Conservation (phyloP, 352 stramenopile species). For the Phytophthora foliorum region DNA sequence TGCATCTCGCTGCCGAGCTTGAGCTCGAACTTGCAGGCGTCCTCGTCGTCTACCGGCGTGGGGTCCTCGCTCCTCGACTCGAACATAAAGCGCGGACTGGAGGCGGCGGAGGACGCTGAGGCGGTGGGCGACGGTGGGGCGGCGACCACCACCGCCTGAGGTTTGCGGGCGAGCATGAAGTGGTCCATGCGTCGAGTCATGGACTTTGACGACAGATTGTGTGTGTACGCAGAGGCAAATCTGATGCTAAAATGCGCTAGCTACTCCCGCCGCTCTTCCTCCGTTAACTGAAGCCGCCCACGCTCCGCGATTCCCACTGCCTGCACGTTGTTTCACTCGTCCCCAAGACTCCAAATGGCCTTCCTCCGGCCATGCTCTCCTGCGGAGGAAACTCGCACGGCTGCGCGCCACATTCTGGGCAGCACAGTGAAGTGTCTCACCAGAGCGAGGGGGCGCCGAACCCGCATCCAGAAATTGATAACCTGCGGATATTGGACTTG, state of each 20-base stretch:
- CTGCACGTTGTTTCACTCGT: constrained; percentile 34
- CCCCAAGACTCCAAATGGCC: constrained; percentile 44
- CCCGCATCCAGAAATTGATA: not conserved
- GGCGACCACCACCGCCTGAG: constrained; percentile 19
- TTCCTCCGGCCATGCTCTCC: not conserved
- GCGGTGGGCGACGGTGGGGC: constrained; percentile 19
- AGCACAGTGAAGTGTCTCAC: constrained; percentile 41
- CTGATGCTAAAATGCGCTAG: constrained; percentile 21
- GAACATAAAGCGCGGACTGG: constrained; percentile 24
- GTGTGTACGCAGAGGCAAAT: constrained; percentile 24
- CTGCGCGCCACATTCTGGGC: constrained; percentile 40
- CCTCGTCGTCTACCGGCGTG: constrained; percentile 29
- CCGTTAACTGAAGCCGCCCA: constrained; percentile 14
- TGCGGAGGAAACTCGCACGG: constrained; percentile 26
- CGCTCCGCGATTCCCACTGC: constrained; percentile 22
- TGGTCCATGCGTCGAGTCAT: constrained; percentile 49
- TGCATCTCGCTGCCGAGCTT: constrained; percentile 49
- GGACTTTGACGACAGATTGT: constrained; percentile 17
- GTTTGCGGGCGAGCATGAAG: constrained; percentile 31
- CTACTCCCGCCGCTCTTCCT: constrained; percentile 22
- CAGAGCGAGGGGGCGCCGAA: constrained; percentile 34
- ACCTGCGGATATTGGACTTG: too few relatives aligned
- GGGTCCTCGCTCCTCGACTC: constrained; percentile 35
- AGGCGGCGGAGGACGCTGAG: constrained; percentile 19
- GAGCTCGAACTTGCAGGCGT: constrained; percentile 48